A percentile compares a stretch with the other conserved stretches of the same genome.
phyloP scores from a whole-genome alignment of 306 rosid species.

The Urtica urens region DNA sequence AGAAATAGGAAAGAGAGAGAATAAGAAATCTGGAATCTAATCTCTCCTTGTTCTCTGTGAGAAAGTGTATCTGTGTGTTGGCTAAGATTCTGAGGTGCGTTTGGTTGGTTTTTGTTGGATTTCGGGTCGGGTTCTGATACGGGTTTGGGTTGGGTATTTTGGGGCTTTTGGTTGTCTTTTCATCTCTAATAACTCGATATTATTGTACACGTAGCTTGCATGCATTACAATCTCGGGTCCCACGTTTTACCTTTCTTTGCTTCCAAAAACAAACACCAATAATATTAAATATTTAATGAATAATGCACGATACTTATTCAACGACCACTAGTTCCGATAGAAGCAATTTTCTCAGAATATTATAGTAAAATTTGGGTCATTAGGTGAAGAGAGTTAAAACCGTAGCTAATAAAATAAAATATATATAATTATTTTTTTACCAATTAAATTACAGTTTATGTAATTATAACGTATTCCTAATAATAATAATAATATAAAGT shows the following conservation, averaged over 20 bases:
- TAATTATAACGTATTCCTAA: too few relatives aligned
- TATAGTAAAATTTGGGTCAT: too few relatives aligned
- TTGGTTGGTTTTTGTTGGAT: not conserved
- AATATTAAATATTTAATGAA: not conserved
- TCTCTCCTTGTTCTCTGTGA: not conserved
- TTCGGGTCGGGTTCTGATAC: not conserved
- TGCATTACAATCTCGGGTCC: constrained; percentile 15
- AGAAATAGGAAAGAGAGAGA: constrained; percentile 9
- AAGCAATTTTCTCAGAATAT: too few relatives aligned
- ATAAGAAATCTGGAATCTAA: constrained; percentile 16
- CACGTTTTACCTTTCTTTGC: not conserved
- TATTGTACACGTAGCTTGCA: constrained; percentile 17
- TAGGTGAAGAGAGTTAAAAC: too few relatives aligned
- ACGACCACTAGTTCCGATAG: too few relatives aligned
- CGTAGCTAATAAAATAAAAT: too few relatives aligned
- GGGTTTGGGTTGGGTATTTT: not conserved
- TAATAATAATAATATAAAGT: too few relatives aligned
- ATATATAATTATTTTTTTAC: too few relatives aligned
- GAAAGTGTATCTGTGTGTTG: not conserved
- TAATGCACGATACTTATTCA: too few relatives aligned
- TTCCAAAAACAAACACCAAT: not conserved
- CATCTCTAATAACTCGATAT: too few relatives aligned
- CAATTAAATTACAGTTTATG: too few relatives aligned
- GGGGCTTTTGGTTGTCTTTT: too few relatives aligned
- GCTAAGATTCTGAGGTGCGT: not conserved